These are phyloP conservation scores for Candolleomyces eurysporus DNA, from an alignment of 768 basidiomycete species.

Conservation along the genomic window DNA sequence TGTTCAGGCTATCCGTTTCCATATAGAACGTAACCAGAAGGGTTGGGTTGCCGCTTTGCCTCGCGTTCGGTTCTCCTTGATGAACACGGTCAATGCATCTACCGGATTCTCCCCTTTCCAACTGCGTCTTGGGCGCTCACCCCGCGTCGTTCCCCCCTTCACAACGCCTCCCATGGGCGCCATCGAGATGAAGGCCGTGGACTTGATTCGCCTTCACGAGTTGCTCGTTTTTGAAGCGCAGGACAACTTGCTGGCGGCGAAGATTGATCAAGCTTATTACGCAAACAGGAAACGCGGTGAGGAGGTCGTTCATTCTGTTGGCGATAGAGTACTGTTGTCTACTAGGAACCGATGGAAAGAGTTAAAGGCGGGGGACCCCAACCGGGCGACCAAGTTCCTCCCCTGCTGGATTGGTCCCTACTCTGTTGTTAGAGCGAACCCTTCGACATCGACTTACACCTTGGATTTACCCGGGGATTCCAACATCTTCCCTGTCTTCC, in stretches of 20 bases:
- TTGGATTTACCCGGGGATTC: conserved; percentile 23
- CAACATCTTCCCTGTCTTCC: conserved; percentile 16
- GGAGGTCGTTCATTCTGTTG: neutral
- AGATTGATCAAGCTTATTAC: conserved; percentile 2
- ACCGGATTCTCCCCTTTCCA: conserved; percentile 30
- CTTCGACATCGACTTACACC: conserved; percentile 21
- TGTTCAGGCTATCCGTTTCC: no score
- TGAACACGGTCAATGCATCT: conserved; percentile 26
- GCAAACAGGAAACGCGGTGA: neutral
- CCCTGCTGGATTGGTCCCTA: conserved; percentile 32
- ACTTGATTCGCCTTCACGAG: conserved; percentile 19
- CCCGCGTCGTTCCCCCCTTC: conserved; percentile 19
- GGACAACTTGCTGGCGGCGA: conserved; percentile 21
- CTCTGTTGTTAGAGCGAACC: conserved; percentile 8
- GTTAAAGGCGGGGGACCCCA: conserved; percentile 26
- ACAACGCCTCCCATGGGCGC: conserved; percentile 12
- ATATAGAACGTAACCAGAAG: no score
- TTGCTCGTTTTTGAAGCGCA: conserved; percentile 11
- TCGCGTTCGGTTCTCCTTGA: conserved; percentile 24
- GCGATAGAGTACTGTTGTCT: conserved; percentile 24
- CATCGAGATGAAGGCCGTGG: conserved; percentile 15
- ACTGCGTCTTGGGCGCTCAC: conserved; percentile 18
- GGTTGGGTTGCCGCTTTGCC: no score
- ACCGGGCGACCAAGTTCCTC: conserved; percentile 41
- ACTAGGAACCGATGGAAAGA: conserved; percentile 27